A percentile compares a stretch with the other conserved stretches of the same genome.
Conservation (phyloP, 208 protist species). For the Leishmania major region DNA sequence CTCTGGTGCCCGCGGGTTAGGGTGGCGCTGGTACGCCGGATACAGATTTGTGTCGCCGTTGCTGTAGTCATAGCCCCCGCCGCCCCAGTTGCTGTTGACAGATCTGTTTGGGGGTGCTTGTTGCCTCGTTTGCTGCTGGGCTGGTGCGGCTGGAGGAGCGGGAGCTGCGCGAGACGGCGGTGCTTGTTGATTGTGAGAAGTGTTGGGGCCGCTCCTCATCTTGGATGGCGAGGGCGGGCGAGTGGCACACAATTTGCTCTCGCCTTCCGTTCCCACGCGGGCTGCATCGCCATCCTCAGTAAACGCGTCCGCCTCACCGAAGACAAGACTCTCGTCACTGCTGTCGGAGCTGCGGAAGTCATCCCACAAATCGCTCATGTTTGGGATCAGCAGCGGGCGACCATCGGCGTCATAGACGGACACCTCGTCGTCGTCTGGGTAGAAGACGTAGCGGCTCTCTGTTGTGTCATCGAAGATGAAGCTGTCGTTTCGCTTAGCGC, state of each 20-base stretch:
- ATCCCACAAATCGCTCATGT: slow-evolving; percentile 13
- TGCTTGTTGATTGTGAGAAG: background rate
- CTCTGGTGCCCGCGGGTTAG: background rate
- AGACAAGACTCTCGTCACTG: background rate
- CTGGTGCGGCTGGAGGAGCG: background rate
- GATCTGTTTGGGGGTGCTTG: background rate
- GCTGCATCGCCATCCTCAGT: background rate
- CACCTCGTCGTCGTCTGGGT: slow-evolving; percentile 1
- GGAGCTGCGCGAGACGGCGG: background rate
- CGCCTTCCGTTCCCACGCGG: background rate
- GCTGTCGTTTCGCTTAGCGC: background rate
- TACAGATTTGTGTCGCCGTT: background rate
- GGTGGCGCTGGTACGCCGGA: background rate
- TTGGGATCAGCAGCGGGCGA: slow-evolving; percentile 7
- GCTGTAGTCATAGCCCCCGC: background rate
- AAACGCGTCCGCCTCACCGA: background rate
- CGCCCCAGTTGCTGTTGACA: background rate
- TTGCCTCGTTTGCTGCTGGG: background rate
- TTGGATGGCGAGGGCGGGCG: background rate
- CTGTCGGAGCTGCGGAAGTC: background rate
- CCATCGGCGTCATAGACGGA: slow-evolving; percentile 18
- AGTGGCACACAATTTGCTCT: background rate
- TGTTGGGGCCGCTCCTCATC: too few relatives aligned
- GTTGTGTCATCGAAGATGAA: background rate
- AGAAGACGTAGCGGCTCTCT: background rate